Percentiles rank a stretch among this genome's conserved stretches.
phyloP scores from a whole-genome alignment of 1,284 basidiomycete species.

The Pisolithus thermaeus region DNA sequence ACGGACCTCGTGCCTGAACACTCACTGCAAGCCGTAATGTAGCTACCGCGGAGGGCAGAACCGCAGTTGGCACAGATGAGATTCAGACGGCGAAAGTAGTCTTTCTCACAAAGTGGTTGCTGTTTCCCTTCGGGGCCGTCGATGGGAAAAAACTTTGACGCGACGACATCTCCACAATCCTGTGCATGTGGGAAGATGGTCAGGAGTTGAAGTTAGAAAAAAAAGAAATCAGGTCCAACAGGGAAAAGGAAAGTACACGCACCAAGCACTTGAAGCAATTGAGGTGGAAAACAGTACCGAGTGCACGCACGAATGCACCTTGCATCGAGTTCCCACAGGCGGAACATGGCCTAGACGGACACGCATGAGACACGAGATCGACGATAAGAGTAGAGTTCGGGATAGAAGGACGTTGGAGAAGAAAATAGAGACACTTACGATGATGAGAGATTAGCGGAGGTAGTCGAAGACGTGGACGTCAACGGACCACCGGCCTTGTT shows the following conservation, averaged over 20 bases:
- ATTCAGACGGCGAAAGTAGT: conserved; percentile 95
- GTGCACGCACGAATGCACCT: conserved; percentile 93
- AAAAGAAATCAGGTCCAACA: not conserved
- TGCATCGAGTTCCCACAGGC: conserved; percentile 77
- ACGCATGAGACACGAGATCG: conserved; percentile 12
- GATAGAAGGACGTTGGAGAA: conserved; percentile 8
- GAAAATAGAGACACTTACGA: conserved; percentile 34
- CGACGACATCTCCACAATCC: conserved; percentile 96
- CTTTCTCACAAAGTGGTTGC: conserved; percentile 93
- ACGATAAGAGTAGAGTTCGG: not conserved
- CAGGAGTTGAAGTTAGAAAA: not conserved
- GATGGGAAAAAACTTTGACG: conserved; percentile 98
- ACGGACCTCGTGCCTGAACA: conserved; percentile 20
- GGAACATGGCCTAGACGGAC: conserved; percentile 51
- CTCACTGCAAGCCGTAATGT: conserved; percentile 98
- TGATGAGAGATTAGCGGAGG: conserved; percentile 38
- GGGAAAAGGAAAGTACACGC: conserved; percentile 25
- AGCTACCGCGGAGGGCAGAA: conserved; percentile 91
- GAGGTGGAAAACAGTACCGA: conserved; percentile 92
- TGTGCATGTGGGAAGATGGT: conserved; percentile 29
- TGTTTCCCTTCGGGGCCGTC: conserved; percentile 82
- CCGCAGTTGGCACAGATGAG: conserved; percentile 96
- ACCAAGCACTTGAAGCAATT: conserved; percentile 98
- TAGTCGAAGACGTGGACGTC: conserved; percentile 38
- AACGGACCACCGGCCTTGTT: conserved; percentile 41